Evolutionary conservation across 257 asterid genomes (phyloP).

Genomic region (Solanum ossicruentum): DNA sequence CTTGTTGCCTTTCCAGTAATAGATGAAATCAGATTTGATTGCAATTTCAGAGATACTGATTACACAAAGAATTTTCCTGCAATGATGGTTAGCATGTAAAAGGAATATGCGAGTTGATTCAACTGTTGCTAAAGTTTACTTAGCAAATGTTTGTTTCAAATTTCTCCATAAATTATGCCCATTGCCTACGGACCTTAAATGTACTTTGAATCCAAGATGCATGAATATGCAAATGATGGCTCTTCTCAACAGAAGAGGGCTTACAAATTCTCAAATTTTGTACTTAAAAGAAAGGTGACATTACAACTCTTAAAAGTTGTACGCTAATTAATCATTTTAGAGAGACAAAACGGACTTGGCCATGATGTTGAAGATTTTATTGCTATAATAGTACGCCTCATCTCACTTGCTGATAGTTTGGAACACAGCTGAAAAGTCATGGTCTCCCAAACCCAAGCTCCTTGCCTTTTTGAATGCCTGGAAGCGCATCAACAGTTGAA

Average conservation of each 20-base stretch:
- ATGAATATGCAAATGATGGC: background rate
- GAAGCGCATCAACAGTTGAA: background rate
- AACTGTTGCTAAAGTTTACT: background rate
- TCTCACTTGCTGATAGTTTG: conserved; percentile 25
- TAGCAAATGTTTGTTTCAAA: background rate
- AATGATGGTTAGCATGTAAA: background rate
- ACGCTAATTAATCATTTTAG: background rate
- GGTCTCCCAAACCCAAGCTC: conserved; percentile 75
- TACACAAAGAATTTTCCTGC: background rate
- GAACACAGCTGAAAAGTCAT: conserved; percentile 82
- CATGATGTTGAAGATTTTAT: background rate
- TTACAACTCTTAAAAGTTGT: background rate
- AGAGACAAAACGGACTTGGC: background rate
- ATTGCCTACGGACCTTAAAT: background rate
- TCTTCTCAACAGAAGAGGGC: background rate
- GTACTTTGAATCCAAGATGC: background rate
- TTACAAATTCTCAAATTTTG: background rate
- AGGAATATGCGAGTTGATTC: background rate
- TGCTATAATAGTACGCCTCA: background rate
- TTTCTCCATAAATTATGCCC: background rate
- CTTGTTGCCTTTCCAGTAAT: background rate
- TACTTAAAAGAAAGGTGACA: background rate
- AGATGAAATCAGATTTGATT: background rate
- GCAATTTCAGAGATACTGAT: background rate
- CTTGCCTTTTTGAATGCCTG: conserved; percentile 91